Conservation (phyloP, 106 monocot species). For the Vanilla planifolia region DNA sequence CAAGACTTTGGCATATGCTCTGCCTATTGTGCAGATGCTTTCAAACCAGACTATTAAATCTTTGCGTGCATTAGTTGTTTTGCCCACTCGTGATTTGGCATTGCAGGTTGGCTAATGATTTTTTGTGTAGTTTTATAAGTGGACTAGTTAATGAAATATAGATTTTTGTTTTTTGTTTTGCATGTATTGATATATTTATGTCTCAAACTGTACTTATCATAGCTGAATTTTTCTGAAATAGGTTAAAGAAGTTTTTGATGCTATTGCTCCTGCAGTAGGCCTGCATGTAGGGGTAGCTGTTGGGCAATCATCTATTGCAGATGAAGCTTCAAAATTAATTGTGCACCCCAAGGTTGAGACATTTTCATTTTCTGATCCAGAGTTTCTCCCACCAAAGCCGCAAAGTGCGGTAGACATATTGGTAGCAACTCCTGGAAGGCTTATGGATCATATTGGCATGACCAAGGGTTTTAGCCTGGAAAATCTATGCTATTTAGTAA, state of each 20-base stretch:
- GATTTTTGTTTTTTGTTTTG: not conserved
- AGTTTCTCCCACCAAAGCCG: slow-evolving; percentile 30
- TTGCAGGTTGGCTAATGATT: slow-evolving; percentile 41
- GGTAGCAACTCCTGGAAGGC: slow-evolving; percentile 92
- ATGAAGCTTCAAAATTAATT: slow-evolving; percentile 67
- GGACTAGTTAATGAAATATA: not conserved
- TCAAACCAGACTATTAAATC: slow-evolving; percentile 60
- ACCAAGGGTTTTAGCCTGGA: slow-evolving; percentile 91
- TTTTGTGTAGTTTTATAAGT: not conserved
- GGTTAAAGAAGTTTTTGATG: slow-evolving; percentile 86
- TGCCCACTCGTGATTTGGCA: slow-evolving; percentile 88
- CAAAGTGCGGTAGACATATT: slow-evolving; percentile 84
- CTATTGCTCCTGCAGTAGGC: slow-evolving; percentile 77
- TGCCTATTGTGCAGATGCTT: slow-evolving; percentile 84
- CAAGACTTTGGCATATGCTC: slow-evolving; percentile 94
- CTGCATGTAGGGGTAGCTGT: slow-evolving; percentile 79
- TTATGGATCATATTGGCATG: slow-evolving; percentile 87
- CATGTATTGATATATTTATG: not conserved
- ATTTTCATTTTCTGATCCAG: slow-evolving; percentile 54
- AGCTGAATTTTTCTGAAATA: slow-evolving; percentile 21
- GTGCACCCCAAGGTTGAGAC: slow-evolving; percentile 47
- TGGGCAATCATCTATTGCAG: slow-evolving; percentile 88
- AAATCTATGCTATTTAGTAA: slow-evolving; percentile 89
- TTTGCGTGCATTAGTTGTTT: slow-evolving; percentile 72
- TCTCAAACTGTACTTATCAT: not conserved